Conservation (phyloP, 257 asterid species). For the Gentiana straminea region DNA sequence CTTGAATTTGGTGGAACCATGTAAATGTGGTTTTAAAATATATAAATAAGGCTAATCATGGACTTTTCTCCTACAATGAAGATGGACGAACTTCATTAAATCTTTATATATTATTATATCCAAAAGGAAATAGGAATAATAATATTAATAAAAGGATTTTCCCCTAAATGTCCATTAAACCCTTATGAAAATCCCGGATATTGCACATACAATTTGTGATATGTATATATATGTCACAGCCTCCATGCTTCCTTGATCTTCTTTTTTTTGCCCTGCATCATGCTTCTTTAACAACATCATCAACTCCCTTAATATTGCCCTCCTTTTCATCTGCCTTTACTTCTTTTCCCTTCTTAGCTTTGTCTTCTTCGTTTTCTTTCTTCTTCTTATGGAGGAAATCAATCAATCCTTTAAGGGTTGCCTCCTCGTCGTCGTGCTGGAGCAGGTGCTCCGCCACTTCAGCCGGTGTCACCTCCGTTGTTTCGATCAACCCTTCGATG, state of each 20-base stretch:
- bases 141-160: no score
- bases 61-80: no score
- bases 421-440: conserved; percentile 33
- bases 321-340: not conserved
- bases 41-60: no score
- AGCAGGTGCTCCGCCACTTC: conserved; percentile 70
- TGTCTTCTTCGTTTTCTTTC: conserved; percentile 17
- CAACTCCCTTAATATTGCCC: conserved; percentile 3
- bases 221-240: not conserved
- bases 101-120: no score
- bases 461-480: conserved; percentile 44
- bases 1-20: no score
- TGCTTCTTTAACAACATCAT: not conserved
- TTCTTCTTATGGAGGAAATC: conserved; percentile 30
- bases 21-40: no score
- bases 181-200: no score
- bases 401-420: conserved; percentile 35
- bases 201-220: no score
- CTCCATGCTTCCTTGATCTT: not conserved
- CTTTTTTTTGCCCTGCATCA: not conserved
- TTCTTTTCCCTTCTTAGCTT: conserved; percentile 10
- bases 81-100: no score
- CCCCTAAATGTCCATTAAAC: no score
- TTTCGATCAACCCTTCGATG: conserved; percentile 32
- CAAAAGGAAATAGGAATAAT: no score